Evolutionary conservation across 2,329 filamentous ascomycete species (phyloP), one percentile per base, ranked within the genome.

Genomic region (Penicillium freii): DNA sequence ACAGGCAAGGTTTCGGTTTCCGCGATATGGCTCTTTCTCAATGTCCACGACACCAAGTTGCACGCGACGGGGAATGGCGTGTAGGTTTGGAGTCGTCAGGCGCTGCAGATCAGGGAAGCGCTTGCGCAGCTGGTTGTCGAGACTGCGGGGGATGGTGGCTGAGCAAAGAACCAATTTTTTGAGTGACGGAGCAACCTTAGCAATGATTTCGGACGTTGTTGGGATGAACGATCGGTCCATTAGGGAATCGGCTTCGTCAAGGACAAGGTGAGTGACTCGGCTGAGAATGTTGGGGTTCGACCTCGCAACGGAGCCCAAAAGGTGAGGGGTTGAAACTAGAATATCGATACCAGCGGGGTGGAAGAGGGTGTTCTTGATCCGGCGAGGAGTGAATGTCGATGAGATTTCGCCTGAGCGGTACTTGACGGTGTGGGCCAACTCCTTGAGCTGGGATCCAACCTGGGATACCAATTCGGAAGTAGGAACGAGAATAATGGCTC

Each of bases 161-260:
- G 93, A 97, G 80, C 94, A 99, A 62, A 97, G 85, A 46, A 99
- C 82, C 25, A 99, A 82, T 71, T 96, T 90, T 69, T 91, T 85
- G 46, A 97, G 78, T 0, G 91, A 94, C 0, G 93, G 91, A 7
- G 86, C 83, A 1, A 88, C 85, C 57, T 89, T 88, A 69, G 96
- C 90, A 62, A 99, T 83, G 64, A 99, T 90, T 54, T 85, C 83
- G 11, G 85, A 89, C 0, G 94, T 97, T 25, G 88, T 87, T 1
- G 91, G 87, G 4, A 89, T 84, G 78, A 99, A 99, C 58, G 91
- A 95, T 57, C 92, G 89, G 76, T 99, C 95, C 65, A 99, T 85
- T 10, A 99, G 85, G 4, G 92, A 97, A 76, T 99, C 94, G 1
- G 95, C 95, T 79, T 99, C 95, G 71, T 99, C 95, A 48, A 96